Evolutionary conservation across 345 rosid species (phyloP), one percentile per base, ranked within the genome.

Genomic region (Erucastrum elatum): DNA sequence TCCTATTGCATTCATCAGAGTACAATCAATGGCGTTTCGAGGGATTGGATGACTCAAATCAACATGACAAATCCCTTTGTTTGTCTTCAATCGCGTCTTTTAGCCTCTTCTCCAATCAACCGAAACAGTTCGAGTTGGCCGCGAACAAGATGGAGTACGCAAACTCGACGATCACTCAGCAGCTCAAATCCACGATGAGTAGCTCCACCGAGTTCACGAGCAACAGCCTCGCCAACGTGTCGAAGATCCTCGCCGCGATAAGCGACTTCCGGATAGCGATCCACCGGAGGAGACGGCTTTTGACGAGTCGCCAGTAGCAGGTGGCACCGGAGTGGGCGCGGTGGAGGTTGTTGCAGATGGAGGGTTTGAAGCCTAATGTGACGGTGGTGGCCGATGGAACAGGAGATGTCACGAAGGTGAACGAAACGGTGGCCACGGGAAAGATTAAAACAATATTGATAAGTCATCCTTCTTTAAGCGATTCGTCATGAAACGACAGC

Each of bases 151-250:
- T 21, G 21, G 21, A 21, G 21, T 21, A 21, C 21, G 21, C 21
- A 21, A 21, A 21, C 21, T 21, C 21, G 21, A 21, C 21, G 21
- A 21, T 21, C 21, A 21, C 21, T 21, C 21, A 21, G 21, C 21
- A 21, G 21, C 21, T 21, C 21, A 21, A 21, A 21, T 21, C 21
- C 21, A 1, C 21, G 21, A 21, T 21, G 21, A 21, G 21, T 21
- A 21, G 21, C 21, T 21, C 21, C 21, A 21, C 21, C 21, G 21
- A 21, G 21, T 21, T 87, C 62, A 74, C 82, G 0, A 94, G 98
- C 68, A 94, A 94, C 74, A 86, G 98, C 67, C 83, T 94, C 68
- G 97, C 97, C 0, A 90, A 92, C 7, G 92, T 76, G 1, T 31
- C 89, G 1, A 94, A 83, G 80, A 83, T 92, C 62, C 16, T 94